phyloP scores from a whole-genome alignment of 2,329 filamentous ascomycete genomes.

The Talaromyces sp. region DNA sequence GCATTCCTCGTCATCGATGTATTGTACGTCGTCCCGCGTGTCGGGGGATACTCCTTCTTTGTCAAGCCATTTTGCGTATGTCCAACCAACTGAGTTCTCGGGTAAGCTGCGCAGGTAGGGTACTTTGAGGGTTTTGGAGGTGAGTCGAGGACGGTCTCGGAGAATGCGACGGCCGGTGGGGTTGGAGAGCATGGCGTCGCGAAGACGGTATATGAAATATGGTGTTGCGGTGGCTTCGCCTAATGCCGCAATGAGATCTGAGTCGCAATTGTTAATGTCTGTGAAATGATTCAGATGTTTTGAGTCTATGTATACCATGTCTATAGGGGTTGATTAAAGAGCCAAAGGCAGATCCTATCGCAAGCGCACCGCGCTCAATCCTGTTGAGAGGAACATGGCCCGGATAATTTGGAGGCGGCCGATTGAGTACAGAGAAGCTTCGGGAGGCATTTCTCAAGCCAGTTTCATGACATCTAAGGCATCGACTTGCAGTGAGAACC shows the following conservation, averaged over 20 bases:
- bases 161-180: conserved; percentile 87
- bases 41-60: conserved; percentile 90
- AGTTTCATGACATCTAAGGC: neutral
- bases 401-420: conserved; percentile 81
- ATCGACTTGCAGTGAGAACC: neutral
- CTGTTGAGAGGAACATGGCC: conserved; percentile 86
- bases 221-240: conserved; percentile 92
- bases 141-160: conserved; percentile 83
- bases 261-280: neutral
- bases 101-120: conserved; percentile 69
- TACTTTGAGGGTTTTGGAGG: conserved; percentile 66
- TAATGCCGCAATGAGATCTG: conserved; percentile 90
- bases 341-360: conserved; percentile 58
- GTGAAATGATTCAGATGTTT: too few relatives aligned
- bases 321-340: conserved; percentile 72
- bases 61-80: conserved; percentile 89
- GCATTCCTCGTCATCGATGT: conserved; percentile 92
- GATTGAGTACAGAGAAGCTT: conserved; percentile 77
- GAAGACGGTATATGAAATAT: conserved; percentile 90
- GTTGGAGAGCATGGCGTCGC: conserved; percentile 81
- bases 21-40: conserved; percentile 75
- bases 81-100: conserved; percentile 69
- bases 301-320: conserved; percentile 54
- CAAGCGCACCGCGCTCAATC: conserved; percentile 71
- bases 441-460: conserved; percentile 13